A percentile compares a stretch with the other conserved stretches of the same genome.
Conservation (phyloP, 202 grass and related monocot genomes). For the Setaria italica region DNA sequence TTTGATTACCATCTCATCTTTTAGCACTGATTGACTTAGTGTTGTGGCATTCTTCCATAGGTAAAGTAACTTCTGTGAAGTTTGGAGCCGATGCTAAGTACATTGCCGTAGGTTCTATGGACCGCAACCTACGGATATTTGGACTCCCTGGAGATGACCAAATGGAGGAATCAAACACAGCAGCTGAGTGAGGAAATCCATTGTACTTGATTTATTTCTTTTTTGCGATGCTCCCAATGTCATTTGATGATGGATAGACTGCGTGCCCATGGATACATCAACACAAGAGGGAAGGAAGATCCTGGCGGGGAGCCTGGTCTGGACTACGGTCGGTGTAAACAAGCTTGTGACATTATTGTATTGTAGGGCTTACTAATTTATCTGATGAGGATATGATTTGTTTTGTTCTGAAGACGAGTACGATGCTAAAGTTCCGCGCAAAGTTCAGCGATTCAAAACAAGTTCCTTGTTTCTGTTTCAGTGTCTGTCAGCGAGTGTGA, state of each 20-base stretch:
- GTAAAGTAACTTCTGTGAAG: constrained; percentile 68
- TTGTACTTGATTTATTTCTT: constrained; percentile 30
- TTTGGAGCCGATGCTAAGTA: constrained; percentile 92
- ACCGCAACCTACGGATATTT: constrained; percentile 94
- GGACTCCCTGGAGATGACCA: constrained; percentile 81
- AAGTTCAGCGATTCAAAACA: not conserved
- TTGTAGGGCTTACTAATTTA: constrained; percentile 57
- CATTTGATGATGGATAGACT: constrained; percentile 27
- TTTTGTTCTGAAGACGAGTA: constrained; percentile 41
- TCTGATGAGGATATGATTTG: constrained; percentile 55
- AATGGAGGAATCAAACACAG: constrained; percentile 52
- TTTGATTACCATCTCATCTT: not conserved
- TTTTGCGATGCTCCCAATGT: not conserved
- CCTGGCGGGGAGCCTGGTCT: not conserved
- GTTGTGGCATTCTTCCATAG: constrained; percentile 26
- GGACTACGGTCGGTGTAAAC: constrained; percentile 48
- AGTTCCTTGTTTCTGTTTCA: not conserved
- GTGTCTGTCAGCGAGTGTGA: not conserved
- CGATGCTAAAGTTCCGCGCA: not conserved
- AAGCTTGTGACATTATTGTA: constrained; percentile 49
- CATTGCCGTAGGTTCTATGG: constrained; percentile 92
- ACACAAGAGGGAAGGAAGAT: constrained; percentile 13
- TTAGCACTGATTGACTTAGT: constrained; percentile 3
- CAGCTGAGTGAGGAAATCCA: constrained; percentile 41
- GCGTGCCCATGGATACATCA: constrained; percentile 14